Evolutionary conservation across 352 stramenopile genomes (phyloP), one percentile per base, ranked within the genome.

Genomic region (Pythium coloratum): DNA sequence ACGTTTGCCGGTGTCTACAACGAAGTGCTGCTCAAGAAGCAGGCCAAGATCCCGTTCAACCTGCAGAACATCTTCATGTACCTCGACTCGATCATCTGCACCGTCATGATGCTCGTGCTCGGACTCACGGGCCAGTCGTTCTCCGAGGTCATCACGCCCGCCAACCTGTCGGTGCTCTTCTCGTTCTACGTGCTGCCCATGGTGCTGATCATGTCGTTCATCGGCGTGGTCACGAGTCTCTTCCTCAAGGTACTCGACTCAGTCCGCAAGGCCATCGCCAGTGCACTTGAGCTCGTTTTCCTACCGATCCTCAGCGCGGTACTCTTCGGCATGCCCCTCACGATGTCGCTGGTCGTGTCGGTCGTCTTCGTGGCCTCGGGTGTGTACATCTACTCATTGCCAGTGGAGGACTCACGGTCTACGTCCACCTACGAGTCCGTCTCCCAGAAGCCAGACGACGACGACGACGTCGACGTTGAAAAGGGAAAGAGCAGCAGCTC

Each of bases 1-100:
- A 92, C 86, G 12, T 94, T 94, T 69, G 86, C 84, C 1, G 84
- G 84, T 6, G 86, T 94, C 12, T 94, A 94, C 82, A 94, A 92
- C 68, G 86, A 94, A 76, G 76, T 88, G 64, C 66, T 94, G 46
- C 78, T 94, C 32, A 94, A 94, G 74, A 90, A 88, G 36, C 80
- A 92, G 63, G 57, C 75, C 40, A 73, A 78, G 63, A 90, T 91
- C 59, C 66, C 84, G 14, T 64, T 91, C 50, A 91, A 94, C 62
- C 65, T 94, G 54, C 86, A 94, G 67, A 94, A 94, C 59, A 81
- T 91, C 55, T 91, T 92, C 67, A 94, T 94, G 86, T 94, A 94
- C 72, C 59, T 87, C 44, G 81, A 94, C 76, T 94, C 86, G 54
- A 90, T 92, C 57, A 55, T 88, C 7, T 91, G 84, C 55, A 91